Evolutionary conservation across 441 rosid species (phyloP), one percentile per base, ranked within the genome.

Genomic region (Flueggea neowawraea): DNA sequence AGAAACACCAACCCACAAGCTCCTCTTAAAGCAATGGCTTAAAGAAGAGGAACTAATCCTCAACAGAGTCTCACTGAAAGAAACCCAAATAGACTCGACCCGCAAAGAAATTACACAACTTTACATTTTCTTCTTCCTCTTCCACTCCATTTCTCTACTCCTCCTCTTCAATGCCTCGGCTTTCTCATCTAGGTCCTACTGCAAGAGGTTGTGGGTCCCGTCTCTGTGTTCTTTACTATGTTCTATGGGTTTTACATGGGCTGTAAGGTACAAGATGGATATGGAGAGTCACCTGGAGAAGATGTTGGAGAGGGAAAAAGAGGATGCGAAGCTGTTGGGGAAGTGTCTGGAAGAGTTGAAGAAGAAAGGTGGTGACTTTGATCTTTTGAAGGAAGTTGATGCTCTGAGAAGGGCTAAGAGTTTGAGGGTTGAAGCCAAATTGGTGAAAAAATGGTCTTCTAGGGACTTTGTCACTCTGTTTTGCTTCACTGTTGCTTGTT

Each of bases 301-400:
- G 85, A 10, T 91, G 51, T 56, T 95, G 45, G 88, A 81, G 74
- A 81, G 99, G 69, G 99, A 95, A 78, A 85, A 87, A 45, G 97
- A 91, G 64, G 99, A 95, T n/a, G 87, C 77, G 63, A 83, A 84
- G 65, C 70, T 95, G 77, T 44, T 95, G 78, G 76, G 71, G 0
- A 95, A 85, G 75, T 95, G 99, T 44, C 92, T 86, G 52, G 97
- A 89, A 61, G 97, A 94, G 69, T 60, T 94, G 89, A 91, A 87
- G 92, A 87, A 73, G 83, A 89, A 91, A 73, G 99, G 99, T 0
- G 12, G 77, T 12, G 99, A 87, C 55, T 91, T 95, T 64, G 97
- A 95, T 88, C 74, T 95, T 69, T 65, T 91, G 56, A 95, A 85
- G 71, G 97, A 95, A 67, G 99, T 95, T 4, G 97, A 95, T 58